Evolutionary conservation across 352 stramenopile genomes (phyloP).

Genomic region (Pythium sukuiense): DNA sequence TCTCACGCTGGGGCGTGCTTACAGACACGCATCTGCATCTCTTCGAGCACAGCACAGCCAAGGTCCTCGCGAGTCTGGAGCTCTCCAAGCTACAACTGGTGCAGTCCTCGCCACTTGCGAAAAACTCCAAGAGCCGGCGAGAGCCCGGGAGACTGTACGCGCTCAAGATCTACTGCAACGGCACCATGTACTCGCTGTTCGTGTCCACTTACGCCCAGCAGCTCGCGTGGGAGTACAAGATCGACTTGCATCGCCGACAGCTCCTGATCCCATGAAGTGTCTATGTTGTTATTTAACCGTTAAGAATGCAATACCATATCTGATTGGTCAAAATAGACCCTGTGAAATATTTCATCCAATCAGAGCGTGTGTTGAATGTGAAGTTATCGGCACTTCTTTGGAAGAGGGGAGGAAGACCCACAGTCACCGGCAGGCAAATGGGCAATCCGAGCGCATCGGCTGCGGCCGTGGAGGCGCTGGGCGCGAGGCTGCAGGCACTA

Average conservation of each 20-base stretch:
- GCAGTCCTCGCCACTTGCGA: conserved; percentile 39
- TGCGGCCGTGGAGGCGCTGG: conserved; percentile 19
- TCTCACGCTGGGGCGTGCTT: conserved; percentile 76
- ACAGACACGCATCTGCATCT: conserved; percentile 80
- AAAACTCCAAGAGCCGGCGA: conserved; percentile 35
- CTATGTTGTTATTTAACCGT: conserved; percentile 29
- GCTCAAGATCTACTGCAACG: conserved; percentile 71
- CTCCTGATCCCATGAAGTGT: conserved; percentile 65
- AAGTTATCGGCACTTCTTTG: conserved; percentile 16
- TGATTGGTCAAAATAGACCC: conserved; percentile 24
- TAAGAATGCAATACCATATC: conserved; percentile 5
- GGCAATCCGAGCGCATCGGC: conserved; percentile 18
- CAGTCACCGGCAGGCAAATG: conserved; percentile 15
- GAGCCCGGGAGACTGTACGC: conserved; percentile 60
- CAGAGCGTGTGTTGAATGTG: conserved; percentile 10
- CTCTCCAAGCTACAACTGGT: conserved; percentile 81
- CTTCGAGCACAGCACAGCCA: conserved; percentile 75
- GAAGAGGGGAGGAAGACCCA: conserved; percentile 35
- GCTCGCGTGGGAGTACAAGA: conserved; percentile 80
- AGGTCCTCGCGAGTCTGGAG: conserved; percentile 67
- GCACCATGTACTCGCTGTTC: conserved; percentile 71
- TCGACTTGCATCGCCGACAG: conserved; percentile 66
- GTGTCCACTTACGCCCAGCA: conserved; percentile 77
- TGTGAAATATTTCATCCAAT: conserved; percentile 38
- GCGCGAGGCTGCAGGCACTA: conserved; percentile 14